These are phyloP conservation scores for Cubamyces lactineus DNA, from an alignment of 768 basidiomycete species.

Conservation along the genomic window DNA sequence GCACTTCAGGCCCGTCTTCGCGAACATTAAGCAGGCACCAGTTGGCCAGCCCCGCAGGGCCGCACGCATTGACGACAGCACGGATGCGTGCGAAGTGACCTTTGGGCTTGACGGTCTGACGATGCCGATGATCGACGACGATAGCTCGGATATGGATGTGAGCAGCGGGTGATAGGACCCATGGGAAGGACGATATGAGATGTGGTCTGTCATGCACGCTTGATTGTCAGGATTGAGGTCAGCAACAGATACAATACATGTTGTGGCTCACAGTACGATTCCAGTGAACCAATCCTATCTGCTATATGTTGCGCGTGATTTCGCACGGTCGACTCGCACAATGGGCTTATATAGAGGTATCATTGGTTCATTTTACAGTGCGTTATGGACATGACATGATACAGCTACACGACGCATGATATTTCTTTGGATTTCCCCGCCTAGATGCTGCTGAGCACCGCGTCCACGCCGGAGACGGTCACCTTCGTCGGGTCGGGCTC, in stretches of 20 bases:
- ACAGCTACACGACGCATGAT: neutral
- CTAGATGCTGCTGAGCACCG: conserved; percentile 42
- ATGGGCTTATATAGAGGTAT: neutral
- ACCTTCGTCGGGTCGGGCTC: conserved; percentile 38
- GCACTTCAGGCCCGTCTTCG: conserved; percentile 12
- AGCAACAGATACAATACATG: neutral
- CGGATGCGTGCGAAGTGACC: conserved; percentile 18
- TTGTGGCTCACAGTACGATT: neutral
- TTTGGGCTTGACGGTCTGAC: conserved; percentile 28
- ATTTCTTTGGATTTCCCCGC: neutral
- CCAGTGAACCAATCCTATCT: no score
- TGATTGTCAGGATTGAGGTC: neutral
- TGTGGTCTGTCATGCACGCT: neutral
- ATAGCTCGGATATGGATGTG: conserved; percentile 14
- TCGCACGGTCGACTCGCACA: neutral
- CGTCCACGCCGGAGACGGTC: conserved; percentile 40
- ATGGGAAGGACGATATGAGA: neutral
- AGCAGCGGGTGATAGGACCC: neutral
- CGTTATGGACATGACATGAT: neutral
- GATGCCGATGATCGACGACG: conserved; percentile 9
- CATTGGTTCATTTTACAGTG: neutral
- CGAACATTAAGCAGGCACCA: neutral
- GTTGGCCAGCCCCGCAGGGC: neutral
- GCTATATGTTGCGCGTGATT: neutral
- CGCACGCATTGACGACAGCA: neutral